Base-by-base conservation (phyloP, 2,329 filamentous ascomycete species). In the Macrophomina pseudophaseolina region DNA sequence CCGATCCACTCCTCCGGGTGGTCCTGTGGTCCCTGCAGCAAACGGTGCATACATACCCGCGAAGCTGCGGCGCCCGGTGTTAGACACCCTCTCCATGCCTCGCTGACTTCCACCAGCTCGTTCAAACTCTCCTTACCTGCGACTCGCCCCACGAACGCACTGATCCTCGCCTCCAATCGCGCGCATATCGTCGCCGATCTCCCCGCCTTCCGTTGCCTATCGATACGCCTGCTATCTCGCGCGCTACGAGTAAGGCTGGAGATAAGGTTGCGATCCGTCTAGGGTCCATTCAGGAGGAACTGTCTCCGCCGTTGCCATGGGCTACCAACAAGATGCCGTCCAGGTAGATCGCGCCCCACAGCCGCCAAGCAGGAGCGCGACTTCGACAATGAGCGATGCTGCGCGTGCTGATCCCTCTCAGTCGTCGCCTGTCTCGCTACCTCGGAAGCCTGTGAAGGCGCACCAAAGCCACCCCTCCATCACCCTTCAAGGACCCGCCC, bases 331-430 rank as follows among this genome's bases (percentile, higher is more conserved):
- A 58, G 71, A 75, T 56, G 67, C 70, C 40, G 56, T 71, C 48
- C 65, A 74, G 44, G 64, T 70, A 66, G 63, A 71, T 65, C 71
- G 72, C 33, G 70, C 42, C 64, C 53, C 64, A 18, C 64, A 18
- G 30, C 35, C 64, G 32, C 9, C 42, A 8, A 64, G 42, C 51
- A 9, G 23, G 8, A 33, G 33, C n/a, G n/a, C 46, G 14, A 44
- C 23, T 8, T 28, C 62, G 49, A 59, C 53, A 72, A 69, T 67
- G 67, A 72, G 14, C 23, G 53, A 58, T 44, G 18, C 53, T 18
- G 35, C 69, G 74, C 54, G 74, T 75, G 12, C 70, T 73, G n/a
- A 65, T 74, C 38, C 76, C 75, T 38, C 67, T 67, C 16, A 66
- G 68, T 16, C 62, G 72, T 60, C 66, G 69, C 56, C 58, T 68